Conservation (phyloP, 495 filamentous ascomycete species). For the Thozetella sp. region DNA sequence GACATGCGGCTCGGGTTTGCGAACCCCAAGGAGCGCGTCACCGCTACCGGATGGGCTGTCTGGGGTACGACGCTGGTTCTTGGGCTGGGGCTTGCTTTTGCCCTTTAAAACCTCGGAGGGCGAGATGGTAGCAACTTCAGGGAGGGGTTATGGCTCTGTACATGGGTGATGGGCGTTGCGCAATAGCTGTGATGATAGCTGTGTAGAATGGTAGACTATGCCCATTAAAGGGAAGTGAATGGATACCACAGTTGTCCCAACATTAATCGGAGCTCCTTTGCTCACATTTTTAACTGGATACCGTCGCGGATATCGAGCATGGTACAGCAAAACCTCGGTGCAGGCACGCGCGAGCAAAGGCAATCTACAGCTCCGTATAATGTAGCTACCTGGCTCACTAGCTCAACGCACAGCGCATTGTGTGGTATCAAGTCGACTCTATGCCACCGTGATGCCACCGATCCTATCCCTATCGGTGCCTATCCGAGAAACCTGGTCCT, state of each 20-base stretch:
- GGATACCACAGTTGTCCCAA: neutral
- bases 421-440: constrained; percentile 1
- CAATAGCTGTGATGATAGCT: constrained; percentile 1
- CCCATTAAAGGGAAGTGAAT: neutral
- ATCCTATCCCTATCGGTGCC: neutral
- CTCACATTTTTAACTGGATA: no score
- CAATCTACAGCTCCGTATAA: neutral
- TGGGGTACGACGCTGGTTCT: constrained; percentile 67
- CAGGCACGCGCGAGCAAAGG: no score
- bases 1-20: constrained; percentile 72
- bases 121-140: neutral
- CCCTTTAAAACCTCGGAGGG: constrained; percentile 24
- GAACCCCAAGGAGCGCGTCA: constrained; percentile 72
- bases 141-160: neutral
- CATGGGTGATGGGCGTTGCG: neutral
- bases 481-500: neutral
- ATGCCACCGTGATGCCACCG: neutral
- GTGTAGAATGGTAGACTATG: neutral
- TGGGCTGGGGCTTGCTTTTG: constrained; percentile 58
- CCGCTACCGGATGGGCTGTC: constrained; percentile 73
- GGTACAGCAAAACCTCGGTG: no score
- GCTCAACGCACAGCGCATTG: neutral
- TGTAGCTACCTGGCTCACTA: neutral
- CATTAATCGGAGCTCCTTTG: neutral
- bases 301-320: no score